phyloP scores from a whole-genome alignment of 108 stramenopile genomes.

The Nitzschia putrida region DNA sequence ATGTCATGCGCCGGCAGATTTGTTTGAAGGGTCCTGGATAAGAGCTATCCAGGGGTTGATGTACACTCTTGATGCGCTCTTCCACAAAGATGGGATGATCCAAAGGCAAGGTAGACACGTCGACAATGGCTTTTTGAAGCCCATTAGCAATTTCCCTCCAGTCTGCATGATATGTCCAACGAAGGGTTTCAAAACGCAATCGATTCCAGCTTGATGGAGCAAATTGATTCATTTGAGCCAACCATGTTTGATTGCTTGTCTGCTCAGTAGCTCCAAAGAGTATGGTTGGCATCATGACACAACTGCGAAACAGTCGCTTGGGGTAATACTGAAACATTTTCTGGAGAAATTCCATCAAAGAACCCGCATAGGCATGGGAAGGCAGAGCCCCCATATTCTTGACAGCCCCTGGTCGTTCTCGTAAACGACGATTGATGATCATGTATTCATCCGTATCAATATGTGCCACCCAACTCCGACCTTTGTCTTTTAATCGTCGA shows the following conservation, averaged over 20 bases:
- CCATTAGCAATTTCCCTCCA: constrained; percentile 21
- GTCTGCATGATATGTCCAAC: constrained; percentile 43
- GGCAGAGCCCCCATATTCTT: constrained; percentile 1
- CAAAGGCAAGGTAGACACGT: constrained; percentile 25
- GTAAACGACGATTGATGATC: constrained; percentile 40
- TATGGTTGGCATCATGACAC: constrained; percentile 33
- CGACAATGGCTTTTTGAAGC: constrained; percentile 30
- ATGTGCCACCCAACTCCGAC: constrained; percentile 50
- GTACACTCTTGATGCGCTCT: constrained; percentile 25
- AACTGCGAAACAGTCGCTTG: constrained; percentile 19
- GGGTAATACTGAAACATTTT: constrained; percentile 19
- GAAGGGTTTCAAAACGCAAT: constrained; percentile 37
- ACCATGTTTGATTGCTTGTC: not conserved
- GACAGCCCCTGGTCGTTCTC: not conserved
- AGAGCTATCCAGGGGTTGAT: constrained; percentile 26
- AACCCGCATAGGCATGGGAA: constrained; percentile 4
- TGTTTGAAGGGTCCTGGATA: not conserved
- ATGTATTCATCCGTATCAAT: constrained; percentile 76
- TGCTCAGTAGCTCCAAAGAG: constrained; percentile 20
- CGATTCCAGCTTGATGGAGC: constrained; percentile 19
- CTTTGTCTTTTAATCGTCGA: not conserved
- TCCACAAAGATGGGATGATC: constrained; percentile 25
- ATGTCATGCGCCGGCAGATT: constrained; percentile 24
- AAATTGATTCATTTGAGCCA: not conserved
- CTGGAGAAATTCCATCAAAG: constrained; percentile 8